Percentiles rank a stretch among this genome's conserved stretches.
Conservation (phyloP, 2,329 filamentous ascomycete species). For the Pyrenochaeta sp. region DNA sequence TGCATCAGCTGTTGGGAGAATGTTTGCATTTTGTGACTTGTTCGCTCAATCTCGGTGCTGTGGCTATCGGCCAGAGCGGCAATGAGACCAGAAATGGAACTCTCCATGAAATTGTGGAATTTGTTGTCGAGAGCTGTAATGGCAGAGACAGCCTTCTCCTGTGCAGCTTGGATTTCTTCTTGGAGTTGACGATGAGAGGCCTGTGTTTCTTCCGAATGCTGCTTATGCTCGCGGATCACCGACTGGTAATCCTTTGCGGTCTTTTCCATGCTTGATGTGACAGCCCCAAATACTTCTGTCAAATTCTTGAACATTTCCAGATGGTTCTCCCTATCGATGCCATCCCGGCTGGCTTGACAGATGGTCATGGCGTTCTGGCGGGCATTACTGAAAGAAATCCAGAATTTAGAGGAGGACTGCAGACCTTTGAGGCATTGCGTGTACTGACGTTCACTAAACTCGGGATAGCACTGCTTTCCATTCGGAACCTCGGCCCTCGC, state of each 20-base stretch:
- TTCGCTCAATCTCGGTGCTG: slow-evolving; percentile 18
- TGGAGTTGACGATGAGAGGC: slow-evolving; percentile 26
- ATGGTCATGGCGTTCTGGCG: slow-evolving; percentile 67
- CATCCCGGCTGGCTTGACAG: slow-evolving; percentile 66
- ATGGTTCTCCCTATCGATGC: slow-evolving; percentile 62
- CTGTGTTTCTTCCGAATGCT: slow-evolving; percentile 29
- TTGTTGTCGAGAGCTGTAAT: slow-evolving; percentile 23
- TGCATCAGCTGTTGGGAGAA: slow-evolving; percentile 28
- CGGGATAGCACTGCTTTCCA: slow-evolving; percentile 44
- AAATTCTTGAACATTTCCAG: slow-evolving; percentile 44
- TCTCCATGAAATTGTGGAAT: slow-evolving; percentile 28
- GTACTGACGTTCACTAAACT: slow-evolving; percentile 47
- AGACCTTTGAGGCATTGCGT: slow-evolving; percentile 62
- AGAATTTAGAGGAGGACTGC: slow-evolving; percentile 63
- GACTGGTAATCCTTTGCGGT: slow-evolving; percentile 33
- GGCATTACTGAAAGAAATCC: slow-evolving; percentile 71
- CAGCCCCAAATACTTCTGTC: slow-evolving; percentile 31
- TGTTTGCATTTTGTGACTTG: slow-evolving; percentile 24
- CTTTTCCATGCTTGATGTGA: slow-evolving; percentile 29
- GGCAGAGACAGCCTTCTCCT: slow-evolving; percentile 28
- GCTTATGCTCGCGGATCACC: slow-evolving; percentile 30
- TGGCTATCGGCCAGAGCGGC: slow-evolving; percentile 24
- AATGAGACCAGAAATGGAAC: slow-evolving; percentile 26
- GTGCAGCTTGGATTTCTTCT: slow-evolving; percentile 22
- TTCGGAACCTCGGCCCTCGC: slow-evolving; percentile 8